phyloP scores from a whole-genome alignment of 108 stramenopile genomes.

The Conticribra weissflogii region DNA sequence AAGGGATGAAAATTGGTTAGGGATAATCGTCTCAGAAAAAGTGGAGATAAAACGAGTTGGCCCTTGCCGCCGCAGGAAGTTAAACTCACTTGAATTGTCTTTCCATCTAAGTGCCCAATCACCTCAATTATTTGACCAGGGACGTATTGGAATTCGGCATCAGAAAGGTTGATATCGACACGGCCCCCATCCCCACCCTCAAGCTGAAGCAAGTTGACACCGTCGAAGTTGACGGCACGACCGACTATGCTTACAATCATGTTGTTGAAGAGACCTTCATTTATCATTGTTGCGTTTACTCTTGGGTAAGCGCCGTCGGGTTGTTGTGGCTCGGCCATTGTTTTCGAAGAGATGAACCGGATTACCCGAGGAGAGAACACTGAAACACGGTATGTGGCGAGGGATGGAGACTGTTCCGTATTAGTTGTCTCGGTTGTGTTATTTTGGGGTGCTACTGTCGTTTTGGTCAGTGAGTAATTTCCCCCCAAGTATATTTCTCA shows the following conservation, averaged over 20 bases:
- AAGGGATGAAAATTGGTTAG: no score
- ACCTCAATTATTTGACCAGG: constrained; percentile 29
- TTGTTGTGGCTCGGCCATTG: constrained; percentile 41
- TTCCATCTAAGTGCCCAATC: constrained; percentile 25
- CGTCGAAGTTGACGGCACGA: constrained; percentile 30
- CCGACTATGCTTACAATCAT: constrained; percentile 36
- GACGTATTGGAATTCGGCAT: constrained; percentile 17
- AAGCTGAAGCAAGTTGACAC: constrained; percentile 13
- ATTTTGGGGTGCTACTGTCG: no score
- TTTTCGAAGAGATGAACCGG: no score
- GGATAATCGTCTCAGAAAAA: not conserved
- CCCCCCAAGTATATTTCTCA: no score
- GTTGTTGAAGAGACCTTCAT: constrained; percentile 50
- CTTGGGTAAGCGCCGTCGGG: constrained; percentile 73
- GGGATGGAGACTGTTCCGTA: no score
- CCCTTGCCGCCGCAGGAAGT: not conserved
- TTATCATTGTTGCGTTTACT: constrained; percentile 63
- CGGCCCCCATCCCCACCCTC: constrained; percentile 41
- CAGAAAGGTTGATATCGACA: constrained; percentile 7
- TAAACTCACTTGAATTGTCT: constrained; percentile 27
- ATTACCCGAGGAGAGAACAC: no score
- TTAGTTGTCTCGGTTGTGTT: no score
- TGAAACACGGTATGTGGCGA: no score
- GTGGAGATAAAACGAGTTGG: not conserved
- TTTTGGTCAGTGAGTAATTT: no score